Base-by-base conservation (phyloP, 495 filamentous ascomycete genomes). In the Penicillium cinerascens region DNA sequence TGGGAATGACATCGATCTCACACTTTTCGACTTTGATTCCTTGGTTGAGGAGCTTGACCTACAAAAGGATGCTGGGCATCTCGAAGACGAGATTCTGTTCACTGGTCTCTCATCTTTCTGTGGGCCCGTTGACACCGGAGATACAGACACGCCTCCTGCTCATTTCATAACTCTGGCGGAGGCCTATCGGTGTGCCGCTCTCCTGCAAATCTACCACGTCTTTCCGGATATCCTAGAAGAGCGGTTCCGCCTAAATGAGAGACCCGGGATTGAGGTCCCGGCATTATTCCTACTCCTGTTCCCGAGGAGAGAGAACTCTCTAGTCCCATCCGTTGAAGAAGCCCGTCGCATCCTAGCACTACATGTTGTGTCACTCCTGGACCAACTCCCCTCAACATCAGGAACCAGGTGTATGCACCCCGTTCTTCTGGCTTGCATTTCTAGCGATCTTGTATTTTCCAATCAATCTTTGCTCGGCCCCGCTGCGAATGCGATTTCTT, bases 151-250 rank as follows among this genome's bases (percentile, higher is more conserved):
- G 1, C 61, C 61, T 7, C 61, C 61, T 7, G 55, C 61, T 1
- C 61, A 64, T 42, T 64, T 64, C 29, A 60, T 64, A 9, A 61
- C 55, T 10, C 25, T 64, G 15, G 61, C 61, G 20, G 61, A 64
- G 25, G 52, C 52, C 38, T 64, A 64, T 47, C 61, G 61, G 25
- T 64, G 61, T 21, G 51, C 58, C 6, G 59, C 58, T 3, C 52
- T 64, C 7, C 51, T 64, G 6, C 61, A 64, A 49, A 64, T 64
- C 13, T 64, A 64, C 13, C 61, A 61, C 15, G 61, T 64, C 33
- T 64, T 61, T 41, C 61, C 58, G 35, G 52, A 59, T 4, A 64
- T 64, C 8, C 38, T 64, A 0, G 55, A 56, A 9, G 61, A 61
- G 10, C 42, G 61, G 9, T 20, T 64, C 0, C 52, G 29, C 16